Conservation (phyloP, 495 filamentous ascomycete species). For the Tuber magnatum region DNA sequence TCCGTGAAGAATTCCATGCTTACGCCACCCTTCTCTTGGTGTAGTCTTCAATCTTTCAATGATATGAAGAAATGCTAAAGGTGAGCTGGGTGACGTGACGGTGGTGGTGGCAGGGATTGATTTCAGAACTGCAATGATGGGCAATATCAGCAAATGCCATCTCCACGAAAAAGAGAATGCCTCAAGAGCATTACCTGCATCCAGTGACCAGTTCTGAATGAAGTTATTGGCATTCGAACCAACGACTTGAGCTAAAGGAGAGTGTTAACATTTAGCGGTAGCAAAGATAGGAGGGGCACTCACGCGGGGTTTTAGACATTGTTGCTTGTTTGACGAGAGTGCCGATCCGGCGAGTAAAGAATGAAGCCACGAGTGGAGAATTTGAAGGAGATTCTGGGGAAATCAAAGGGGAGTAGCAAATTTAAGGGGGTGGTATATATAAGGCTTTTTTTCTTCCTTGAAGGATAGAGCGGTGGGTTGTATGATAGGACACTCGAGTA, state of each 20-base stretch:
- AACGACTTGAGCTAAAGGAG: conserved; percentile 6
- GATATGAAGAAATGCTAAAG: conserved; percentile 86
- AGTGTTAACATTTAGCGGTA: background rate
- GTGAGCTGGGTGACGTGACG: conserved; percentile 56
- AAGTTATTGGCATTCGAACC: conserved; percentile 19
- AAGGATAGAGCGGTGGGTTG: background rate
- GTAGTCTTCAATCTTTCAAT: conserved; percentile 89
- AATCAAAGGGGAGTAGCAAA: background rate
- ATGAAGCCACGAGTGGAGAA: conserved; percentile 1
- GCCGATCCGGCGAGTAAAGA: conserved; percentile 1
- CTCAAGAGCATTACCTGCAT: conserved; percentile 23
- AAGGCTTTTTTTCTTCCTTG: background rate
- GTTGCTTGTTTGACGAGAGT: background rate
- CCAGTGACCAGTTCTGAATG: conserved; percentile 33
- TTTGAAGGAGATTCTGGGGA: conserved; percentile 2
- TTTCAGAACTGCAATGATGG: conserved; percentile 22
- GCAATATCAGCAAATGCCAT: conserved; percentile 4
- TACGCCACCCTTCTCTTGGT: conserved; percentile 89
- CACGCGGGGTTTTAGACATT: conserved; percentile 25
- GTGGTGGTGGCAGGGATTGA: conserved; percentile 25
- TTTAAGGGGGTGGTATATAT: background rate
- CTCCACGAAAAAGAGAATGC: background rate
- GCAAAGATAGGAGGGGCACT: conserved; percentile 1
- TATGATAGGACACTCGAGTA: background rate
- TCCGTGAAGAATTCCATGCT: conserved; percentile 63